Evolutionary conservation across 352 stramenopile genomes (phyloP), one percentile per base, ranked within the genome.

Genomic region (Globisporangium barbulae): DNA sequence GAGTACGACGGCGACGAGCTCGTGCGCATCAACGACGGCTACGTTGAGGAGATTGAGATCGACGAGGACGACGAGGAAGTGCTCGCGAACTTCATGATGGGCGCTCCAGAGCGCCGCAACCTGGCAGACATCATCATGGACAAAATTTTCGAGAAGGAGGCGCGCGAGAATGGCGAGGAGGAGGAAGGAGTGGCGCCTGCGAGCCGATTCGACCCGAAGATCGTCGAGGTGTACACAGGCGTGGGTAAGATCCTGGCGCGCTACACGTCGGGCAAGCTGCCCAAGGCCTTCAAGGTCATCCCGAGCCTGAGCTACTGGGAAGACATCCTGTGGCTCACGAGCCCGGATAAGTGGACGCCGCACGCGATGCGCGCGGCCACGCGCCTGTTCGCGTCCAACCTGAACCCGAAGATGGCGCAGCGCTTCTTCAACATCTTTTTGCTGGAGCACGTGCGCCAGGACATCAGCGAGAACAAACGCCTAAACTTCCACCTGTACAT

Each of bases 271-370:
- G 98, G 98, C 53, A 99, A 99, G 74, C 79, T 99, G 45, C 98
- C 98, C 7, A 99, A 99, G 81, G 97, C 98, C 19, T 99, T 99
- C 81, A 99, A 99, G 83, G 98, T 99, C 39, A 98, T 99, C 64
- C 98, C 98, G 22, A 98, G 93, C 28, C 73, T 99, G 53, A 96
- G 84, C 65, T 99, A 99, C 78, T 99, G 98, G 98, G 98, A 99
- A 68, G 97, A 96, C 63, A 95, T 96, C 72, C 72, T 99, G 63
- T 99, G 97, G 84, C 83, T 99, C 47, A 99, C 98, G 28, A 89
- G 83, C 59, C 98, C 98, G 4, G 97, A 99, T 65, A 90, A 94
- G 69, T 99, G 97, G 97, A 99, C 97, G 10, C 96, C 97, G n/a
- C 96, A 99, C 64, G 96, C 97, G 9, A 99, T 99, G 88, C 97